Evolutionary conservation across 345 rosid genomes (phyloP), one percentile per base, ranked within the genome.

Genomic region (Eucalyptus virginea): DNA sequence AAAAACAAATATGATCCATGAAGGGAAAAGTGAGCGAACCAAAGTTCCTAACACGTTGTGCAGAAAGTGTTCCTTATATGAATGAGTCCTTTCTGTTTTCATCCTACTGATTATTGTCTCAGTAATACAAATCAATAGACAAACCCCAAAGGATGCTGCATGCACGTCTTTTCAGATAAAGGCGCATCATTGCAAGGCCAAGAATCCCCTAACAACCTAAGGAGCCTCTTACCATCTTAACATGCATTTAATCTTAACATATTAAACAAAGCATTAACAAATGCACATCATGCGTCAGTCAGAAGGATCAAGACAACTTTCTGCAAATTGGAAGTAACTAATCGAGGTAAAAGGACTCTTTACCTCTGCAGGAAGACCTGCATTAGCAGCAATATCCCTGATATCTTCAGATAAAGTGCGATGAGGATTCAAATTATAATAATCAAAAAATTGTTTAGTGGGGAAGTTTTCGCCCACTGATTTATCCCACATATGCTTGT

Each of bases 401-500:
- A 97, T 92, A 62, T 95, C 96, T 92, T 95, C 90, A 6, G 96
- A 94, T 88, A 97, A 93, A 54, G 88, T 86, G 17, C 19, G 9
- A 81, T 89, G 48, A 28, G 90, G 97, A 89, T 97, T 88, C 93
- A 97, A 89, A 42, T 96, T 93, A 92, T 95, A 97, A 91, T 89
- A 95, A 86, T 93, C 88, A 42, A 92, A 96, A 87, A 97, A 97
- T 54, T 89, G 77, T 65, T 65, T 47, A 9, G 91, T 67, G 2
- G 96, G 96, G 86, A 97, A 97, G 58, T 90, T 91, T 89, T 87
- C 91, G 50, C 91, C 90, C 49, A 93, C 96, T 88, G 94, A 81
- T 86, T 92, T 92, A 89, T 97, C 99, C 97, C 98, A 97, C 91
- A 97, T 88, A 88, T 91, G 89, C 93, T 96, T 97, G 94, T 97